Evolutionary conservation across 768 basidiomycete species (phyloP), one percentile per base, ranked within the genome.

Genomic region (Solioccasus polychromus): DNA sequence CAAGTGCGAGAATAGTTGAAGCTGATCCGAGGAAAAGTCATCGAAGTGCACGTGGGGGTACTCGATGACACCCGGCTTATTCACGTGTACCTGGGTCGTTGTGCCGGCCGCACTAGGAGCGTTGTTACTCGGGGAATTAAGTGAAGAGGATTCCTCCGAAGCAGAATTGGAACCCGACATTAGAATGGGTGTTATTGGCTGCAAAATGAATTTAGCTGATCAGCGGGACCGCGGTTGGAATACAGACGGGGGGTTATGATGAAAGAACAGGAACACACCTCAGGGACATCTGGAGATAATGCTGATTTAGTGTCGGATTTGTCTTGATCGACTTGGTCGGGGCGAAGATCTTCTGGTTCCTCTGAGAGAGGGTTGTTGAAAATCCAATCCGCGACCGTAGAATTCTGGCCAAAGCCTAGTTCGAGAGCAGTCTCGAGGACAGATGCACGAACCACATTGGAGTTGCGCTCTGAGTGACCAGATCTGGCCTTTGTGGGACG

Each of bases 391-490:
- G 83, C 76, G 17, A 88, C 78, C 22, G 78, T 71, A 15, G 74
- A 69, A 50, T 77, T 85, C 26, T 66, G 73, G 25, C 76, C 76
- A 17, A 88, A 59, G 3, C 86, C 86, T 11, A 88, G 75, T 59
- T 85, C 70, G 30, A 88, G 71, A 7, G 85, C 86, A 7, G 74
- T 82, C 57, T 88, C 84, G 31, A 88, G 76, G 19, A 88, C 85
- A 14, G 85, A 87, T 2, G 86, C 85, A 14, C 86, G 76, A 17
- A 88, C 69, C 12, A 75, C 61, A 62, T 71, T 77, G 1, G 83
- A 83, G 56, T 80, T 71, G 31, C 82, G 77, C 18, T 50, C 50
- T 2, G 40, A 4, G 23, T 34, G 37, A 2, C n/a, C 18, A 9
- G 17, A 31, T 31, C 62, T 64, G 2, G 38, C 39, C 45, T 50